Evolutionary conservation across 2,329 filamentous ascomycete species (phyloP), one percentile per base, ranked within the genome.

Genomic region (Myriosclerotinia curreyana): DNA sequence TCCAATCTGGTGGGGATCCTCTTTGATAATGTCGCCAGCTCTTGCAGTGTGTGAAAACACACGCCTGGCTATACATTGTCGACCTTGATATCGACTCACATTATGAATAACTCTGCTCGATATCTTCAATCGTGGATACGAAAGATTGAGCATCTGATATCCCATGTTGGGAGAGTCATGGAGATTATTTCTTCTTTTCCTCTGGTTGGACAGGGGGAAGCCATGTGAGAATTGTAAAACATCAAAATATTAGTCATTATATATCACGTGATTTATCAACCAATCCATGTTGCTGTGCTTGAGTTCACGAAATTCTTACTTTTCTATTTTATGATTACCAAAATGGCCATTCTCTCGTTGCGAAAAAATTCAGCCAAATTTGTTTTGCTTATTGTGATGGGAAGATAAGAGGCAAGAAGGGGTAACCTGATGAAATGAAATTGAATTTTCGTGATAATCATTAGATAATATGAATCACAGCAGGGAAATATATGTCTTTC

Each of bases 111-210:
- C 53, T 48, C 25, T 51, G n/a, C 48, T 40, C 28, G 53, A 50
- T 20, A 38, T 50, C 38, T 28, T 50, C 36, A 59, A 22, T 59
- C 61, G 48, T 48, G 34, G 53, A 50, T 25, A 51, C 6, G 61
- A 48, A 25, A 59, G 34, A 59, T 50, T 12, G 17, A 59, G 28
- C 15, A 59, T 51, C 7, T 58, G 61, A 25, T 49, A 25, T 34
- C 53, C 40, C 61, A 63, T 56, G 12, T 38, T 31, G n/a, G 36
- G 48, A 42, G 46, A 17, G 38, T 48, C 61, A 63, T 63, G 22
- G 12, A 40, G n/a, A n/a, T n/a, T n/a, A n/a, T 31, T 38, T 34
- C 46, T 14, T 42, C n/a, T 55, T 42, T 25, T 22, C 42, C 44
- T 42, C 40, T 34, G 42, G 15, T 17, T 34, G n/a, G 15, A 31